phyloP scores from a whole-genome alignment of 176 grass and related monocot genomes.

The Raddia guianensis region DNA sequence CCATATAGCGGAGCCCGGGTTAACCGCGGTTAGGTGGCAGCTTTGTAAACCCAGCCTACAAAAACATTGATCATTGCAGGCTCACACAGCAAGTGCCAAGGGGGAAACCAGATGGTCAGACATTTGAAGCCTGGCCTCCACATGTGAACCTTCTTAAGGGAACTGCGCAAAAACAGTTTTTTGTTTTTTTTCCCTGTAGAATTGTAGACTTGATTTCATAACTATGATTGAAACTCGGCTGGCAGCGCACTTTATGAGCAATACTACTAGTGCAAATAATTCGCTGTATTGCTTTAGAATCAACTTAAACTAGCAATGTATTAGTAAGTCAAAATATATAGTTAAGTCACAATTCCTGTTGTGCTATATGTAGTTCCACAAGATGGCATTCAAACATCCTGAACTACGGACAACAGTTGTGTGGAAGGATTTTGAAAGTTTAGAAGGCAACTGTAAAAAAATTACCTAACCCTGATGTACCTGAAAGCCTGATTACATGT shows the following conservation, averaged over 20 bases:
- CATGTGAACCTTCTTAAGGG: background rate
- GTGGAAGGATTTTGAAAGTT: background rate
- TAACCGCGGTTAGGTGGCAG: too few relatives aligned
- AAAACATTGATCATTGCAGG: too few relatives aligned
- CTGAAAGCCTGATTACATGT: constrained; percentile 24
- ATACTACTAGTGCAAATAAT: background rate
- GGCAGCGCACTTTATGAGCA: background rate
- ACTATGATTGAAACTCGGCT: background rate
- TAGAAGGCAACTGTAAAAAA: background rate
- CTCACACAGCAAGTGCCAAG: too few relatives aligned
- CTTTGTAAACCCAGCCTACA: too few relatives aligned
- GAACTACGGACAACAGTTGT: background rate
- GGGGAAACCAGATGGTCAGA: background rate
- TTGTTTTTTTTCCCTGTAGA: background rate
- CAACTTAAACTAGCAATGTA: background rate
- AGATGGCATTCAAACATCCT: background rate
- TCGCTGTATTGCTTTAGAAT: background rate
- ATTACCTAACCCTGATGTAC: background rate
- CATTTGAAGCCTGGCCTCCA: background rate
- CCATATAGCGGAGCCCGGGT: too few relatives aligned
- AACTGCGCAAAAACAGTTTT: background rate
- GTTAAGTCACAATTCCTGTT: background rate
- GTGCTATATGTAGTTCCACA: background rate
- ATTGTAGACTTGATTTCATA: background rate
- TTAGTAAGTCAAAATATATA: background rate